A percentile compares a stretch with the other conserved stretches of the same genome.
These are phyloP conservation scores for Mallotus repandus DNA, from an alignment of 441 rosid genomes.

Conservation along the genomic window DNA sequence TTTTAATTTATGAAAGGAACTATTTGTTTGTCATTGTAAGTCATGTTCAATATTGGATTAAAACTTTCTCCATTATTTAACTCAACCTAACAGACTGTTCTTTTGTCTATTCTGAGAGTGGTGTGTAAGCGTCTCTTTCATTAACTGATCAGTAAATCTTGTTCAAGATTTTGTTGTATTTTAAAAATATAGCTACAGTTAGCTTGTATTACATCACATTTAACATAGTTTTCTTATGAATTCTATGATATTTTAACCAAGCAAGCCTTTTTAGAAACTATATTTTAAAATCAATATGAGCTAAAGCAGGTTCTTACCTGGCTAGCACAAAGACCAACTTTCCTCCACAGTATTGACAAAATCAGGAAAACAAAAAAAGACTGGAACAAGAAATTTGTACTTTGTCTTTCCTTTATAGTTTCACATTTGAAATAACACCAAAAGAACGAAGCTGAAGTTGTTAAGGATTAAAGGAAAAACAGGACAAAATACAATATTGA, in stretches of 20 bases:
- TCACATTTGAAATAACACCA: too few species aligned
- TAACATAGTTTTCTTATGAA: slow-evolving; percentile 7
- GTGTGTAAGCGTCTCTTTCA: slow-evolving; percentile 36
- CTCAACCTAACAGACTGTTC: background rate
- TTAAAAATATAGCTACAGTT: slow-evolving; percentile 18
- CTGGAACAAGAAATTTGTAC: background rate
- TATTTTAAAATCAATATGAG: too few species aligned
- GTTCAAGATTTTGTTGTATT: slow-evolving; percentile 31
- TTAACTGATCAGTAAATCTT: slow-evolving; percentile 30
- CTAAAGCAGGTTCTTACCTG: background rate
- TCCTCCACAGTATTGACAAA: background rate
- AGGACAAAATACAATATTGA: too few species aligned
- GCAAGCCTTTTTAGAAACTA: background rate
- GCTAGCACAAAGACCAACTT: background rate
- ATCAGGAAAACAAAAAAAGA: background rate
- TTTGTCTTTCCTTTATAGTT: background rate
- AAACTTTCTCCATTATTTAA: slow-evolving; percentile 7
- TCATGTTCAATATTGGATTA: slow-evolving; percentile 1
- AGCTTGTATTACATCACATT: slow-evolving; percentile 28
- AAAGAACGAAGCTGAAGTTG: too few species aligned
- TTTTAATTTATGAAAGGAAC: background rate
- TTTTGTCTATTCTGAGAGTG: slow-evolving; percentile 7
- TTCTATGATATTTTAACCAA: too few species aligned
- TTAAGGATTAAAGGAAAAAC: too few species aligned
- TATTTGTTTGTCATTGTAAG: background rate